phyloP scores from a whole-genome alignment of 768 basidiomycete species.

The Royoungia palumana region DNA sequence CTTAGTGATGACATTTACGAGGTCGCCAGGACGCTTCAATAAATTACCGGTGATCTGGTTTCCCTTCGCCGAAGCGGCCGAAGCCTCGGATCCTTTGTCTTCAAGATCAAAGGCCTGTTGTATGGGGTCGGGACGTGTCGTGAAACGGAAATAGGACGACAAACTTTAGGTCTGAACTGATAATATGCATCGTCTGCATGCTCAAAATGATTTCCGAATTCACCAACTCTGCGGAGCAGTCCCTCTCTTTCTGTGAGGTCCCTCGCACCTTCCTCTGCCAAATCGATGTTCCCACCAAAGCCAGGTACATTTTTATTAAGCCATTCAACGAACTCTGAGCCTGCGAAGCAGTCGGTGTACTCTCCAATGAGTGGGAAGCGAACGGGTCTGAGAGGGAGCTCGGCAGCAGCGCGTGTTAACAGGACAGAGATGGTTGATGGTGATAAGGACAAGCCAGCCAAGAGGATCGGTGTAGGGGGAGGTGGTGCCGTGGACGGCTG shows the following conservation, averaged over 20 bases:
- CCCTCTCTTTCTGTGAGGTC: constrained; percentile 53
- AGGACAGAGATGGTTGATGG: constrained; percentile 65
- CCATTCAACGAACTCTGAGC: constrained; percentile 88
- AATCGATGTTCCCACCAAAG: constrained; percentile 73
- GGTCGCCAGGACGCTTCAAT: constrained; percentile 63
- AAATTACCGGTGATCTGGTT: constrained; percentile 50
- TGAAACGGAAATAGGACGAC: constrained; percentile 17
- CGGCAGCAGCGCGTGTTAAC: constrained; percentile 64
- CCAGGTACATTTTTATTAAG: constrained; percentile 72
- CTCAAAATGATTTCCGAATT: constrained; percentile 80
- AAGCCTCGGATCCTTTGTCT: constrained; percentile 23
- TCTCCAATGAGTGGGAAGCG: constrained; percentile 80
- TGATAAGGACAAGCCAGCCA: constrained; percentile 72
- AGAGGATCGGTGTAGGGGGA: constrained; percentile 54
- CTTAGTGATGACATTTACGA: constrained; percentile 72
- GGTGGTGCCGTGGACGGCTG: constrained; percentile 29
- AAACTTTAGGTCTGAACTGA: constrained; percentile 79
- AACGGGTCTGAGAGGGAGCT: constrained; percentile 67
- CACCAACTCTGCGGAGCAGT: constrained; percentile 70
- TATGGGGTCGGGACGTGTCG: constrained; percentile 19
- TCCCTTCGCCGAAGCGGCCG: constrained; percentile 25
- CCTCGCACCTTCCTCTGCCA: constrained; percentile 67
- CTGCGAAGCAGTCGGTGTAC: constrained; percentile 82
- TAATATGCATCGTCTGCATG: constrained; percentile 76
- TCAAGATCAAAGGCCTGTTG: constrained; percentile 30